These are phyloP conservation scores for Eucalyptus urophylla DNA, from an alignment of 345 rosid species.

Conservation along the genomic window DNA sequence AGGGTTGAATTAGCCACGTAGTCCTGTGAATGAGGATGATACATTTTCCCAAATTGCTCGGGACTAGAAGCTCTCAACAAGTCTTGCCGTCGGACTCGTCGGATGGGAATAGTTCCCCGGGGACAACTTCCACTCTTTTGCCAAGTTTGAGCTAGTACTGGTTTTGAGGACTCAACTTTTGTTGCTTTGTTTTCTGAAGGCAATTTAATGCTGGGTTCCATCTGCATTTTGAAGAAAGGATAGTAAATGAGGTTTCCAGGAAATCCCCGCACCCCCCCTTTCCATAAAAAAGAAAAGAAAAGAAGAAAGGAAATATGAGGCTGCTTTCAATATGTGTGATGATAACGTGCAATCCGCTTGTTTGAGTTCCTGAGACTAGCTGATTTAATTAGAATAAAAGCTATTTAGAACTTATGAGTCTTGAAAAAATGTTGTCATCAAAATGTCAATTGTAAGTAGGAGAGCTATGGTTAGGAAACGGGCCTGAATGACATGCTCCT, in stretches of 20 bases:
- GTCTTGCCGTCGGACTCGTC: conserved; percentile 23
- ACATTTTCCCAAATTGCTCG: conserved; percentile 10
- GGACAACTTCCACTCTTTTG: conserved; percentile 35
- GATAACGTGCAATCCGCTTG: neutral
- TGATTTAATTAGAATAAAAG: neutral
- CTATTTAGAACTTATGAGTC: neutral
- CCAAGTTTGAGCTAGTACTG: conserved; percentile 22
- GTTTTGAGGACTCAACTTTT: neutral
- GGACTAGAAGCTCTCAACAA: conserved; percentile 19
- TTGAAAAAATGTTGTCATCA: neutral
- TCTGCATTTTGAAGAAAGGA: conserved; percentile 3
- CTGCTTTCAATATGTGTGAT: neutral
- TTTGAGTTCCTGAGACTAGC: neutral
- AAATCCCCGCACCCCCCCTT: neutral
- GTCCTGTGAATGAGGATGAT: neutral
- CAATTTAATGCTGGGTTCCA: conserved; percentile 19
- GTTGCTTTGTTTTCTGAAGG: neutral
- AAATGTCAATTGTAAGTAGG: neutral
- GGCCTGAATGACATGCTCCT: conserved; percentile 34
- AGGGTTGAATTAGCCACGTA: neutral
- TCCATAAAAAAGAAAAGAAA: neutral
- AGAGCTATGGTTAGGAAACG: neutral
- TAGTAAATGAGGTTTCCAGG: neutral
- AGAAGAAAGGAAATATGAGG: neutral
- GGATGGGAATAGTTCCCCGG: conserved; percentile 32